Evolutionary conservation across 371 early-diverging fungal species (phyloP), one percentile per base, ranked within the genome.

Genomic region (Mucor sp.): DNA sequence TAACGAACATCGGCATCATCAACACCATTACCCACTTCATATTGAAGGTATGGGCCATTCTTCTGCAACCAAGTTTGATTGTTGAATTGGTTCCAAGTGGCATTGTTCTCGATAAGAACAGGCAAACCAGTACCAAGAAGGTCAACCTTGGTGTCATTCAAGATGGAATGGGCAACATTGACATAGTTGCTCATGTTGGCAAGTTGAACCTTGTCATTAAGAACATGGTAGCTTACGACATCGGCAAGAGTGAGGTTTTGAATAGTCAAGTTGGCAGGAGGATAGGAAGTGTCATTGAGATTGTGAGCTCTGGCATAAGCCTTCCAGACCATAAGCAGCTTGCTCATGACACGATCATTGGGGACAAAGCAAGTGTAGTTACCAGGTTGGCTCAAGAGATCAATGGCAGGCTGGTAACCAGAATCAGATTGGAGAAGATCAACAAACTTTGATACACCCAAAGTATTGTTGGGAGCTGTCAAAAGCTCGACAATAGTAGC

Each of bases 311-410:
- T 21, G 1, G 60, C 35, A 32, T 63, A 63, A 7, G 37, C 23
- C 23, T 57, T 67, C 47, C 35, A 67, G 3, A 47, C 8, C 2
- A 3, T 11, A 6, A 64, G 9, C 1, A 62, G 6, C 14, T 39
- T 33, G 6, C 15, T 55, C 15, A 75, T n/a, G 8, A 50, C 59
- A 11, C 50, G 33, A 35, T 81, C 69, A 17, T 71, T 74, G 0
- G 81, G 81, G 11, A 73, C 64, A 71, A 81, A 78, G 15, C 72
- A 58, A 12, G 81, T 81, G 11, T 65, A 56, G 11, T 65, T 77
- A 25, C 73, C 74, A 14, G 78, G 70, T 27, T 68, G 58, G 6
- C 69, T 65, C 19, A 80, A 63, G 12, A 75, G 32, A 12, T 76
- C 57, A 48, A 80, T 37, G 4, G 78, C 47, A 19, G 81, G 74